Conservation (phyloP, 108 stramenopile genomes). For the Licmophora abbreviata region DNA sequence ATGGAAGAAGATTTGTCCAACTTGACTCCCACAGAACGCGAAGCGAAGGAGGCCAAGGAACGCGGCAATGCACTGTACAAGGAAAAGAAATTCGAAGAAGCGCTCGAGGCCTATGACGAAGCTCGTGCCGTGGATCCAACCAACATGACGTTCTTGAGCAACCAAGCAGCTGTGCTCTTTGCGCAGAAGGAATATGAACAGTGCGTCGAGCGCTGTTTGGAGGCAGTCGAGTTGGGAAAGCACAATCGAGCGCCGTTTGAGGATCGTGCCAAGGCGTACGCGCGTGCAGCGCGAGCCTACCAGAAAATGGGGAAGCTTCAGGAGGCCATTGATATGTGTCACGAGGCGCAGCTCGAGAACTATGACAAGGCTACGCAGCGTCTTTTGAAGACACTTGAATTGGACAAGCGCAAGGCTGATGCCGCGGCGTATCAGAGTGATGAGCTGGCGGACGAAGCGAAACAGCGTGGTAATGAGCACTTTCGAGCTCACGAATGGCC, state of each 20-base stretch:
- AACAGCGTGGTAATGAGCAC: constrained; percentile 92
- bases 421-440: constrained; percentile 88
- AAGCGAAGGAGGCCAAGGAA: constrained; percentile 85
- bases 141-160: constrained; percentile 91
- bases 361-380: constrained; percentile 88
- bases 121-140: constrained; percentile 93
- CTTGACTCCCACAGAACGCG: constrained; percentile 72
- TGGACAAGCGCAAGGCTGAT: constrained; percentile 90
- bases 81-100: constrained; percentile 89
- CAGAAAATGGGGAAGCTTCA: constrained; percentile 85
- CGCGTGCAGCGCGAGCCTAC: constrained; percentile 89
- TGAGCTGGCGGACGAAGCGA: constrained; percentile 94
- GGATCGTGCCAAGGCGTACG: constrained; percentile 90
- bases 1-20: constrained; percentile 71
- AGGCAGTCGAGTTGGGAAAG: constrained; percentile 91
- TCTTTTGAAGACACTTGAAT: constrained; percentile 88
- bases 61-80: constrained; percentile 93
- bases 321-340: constrained; percentile 86
- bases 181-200: constrained; percentile 87
- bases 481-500: constrained; percentile 90
- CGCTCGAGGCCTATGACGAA: constrained; percentile 93
- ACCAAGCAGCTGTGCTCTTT: constrained; percentile 97
- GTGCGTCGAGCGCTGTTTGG: constrained; percentile 73
- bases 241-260: constrained; percentile 85
- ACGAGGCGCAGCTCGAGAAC: constrained; percentile 77